Conservation (phyloP, 352 stramenopile species). For the Pythium sp. region DNA sequence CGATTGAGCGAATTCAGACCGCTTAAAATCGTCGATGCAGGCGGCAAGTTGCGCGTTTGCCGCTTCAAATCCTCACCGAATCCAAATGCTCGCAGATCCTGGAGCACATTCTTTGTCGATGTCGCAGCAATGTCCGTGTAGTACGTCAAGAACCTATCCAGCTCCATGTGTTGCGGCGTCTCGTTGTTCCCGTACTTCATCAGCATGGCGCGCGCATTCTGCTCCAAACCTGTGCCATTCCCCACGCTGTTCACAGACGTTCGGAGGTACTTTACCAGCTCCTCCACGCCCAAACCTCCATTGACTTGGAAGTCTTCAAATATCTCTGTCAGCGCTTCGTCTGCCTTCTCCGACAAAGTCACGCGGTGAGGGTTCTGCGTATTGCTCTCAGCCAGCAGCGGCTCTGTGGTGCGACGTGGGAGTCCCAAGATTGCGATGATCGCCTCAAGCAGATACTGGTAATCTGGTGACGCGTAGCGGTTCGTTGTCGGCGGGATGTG, state of each 20-base stretch:
- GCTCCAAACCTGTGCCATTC: slow-evolving; percentile 44
- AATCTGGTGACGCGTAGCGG: slow-evolving; percentile 78
- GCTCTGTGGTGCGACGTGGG: slow-evolving; percentile 55
- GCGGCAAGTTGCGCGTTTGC: slow-evolving; percentile 28
- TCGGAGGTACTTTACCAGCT: slow-evolving; percentile 68
- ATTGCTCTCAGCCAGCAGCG: slow-evolving; percentile 62
- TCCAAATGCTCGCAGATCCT: slow-evolving; percentile 75
- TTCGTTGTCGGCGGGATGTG: slow-evolving; percentile 34
- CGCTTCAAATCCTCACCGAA: slow-evolving; percentile 82
- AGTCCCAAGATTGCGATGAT: slow-evolving; percentile 84
- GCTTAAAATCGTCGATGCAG: slow-evolving; percentile 42
- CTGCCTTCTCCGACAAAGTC: slow-evolving; percentile 67
- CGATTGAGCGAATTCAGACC: slow-evolving; percentile 58
- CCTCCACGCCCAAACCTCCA: slow-evolving; percentile 45
- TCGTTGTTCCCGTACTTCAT: slow-evolving; percentile 66
- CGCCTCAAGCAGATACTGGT: slow-evolving; percentile 86
- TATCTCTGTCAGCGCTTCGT: slow-evolving; percentile 67
- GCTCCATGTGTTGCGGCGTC: slow-evolving; percentile 41
- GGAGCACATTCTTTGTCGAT: slow-evolving; percentile 74
- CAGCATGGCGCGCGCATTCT: slow-evolving; percentile 66
- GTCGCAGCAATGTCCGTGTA: slow-evolving; percentile 78
- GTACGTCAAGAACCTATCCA: slow-evolving; percentile 78
- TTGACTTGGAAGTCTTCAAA: slow-evolving; percentile 66
- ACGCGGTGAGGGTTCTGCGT: slow-evolving; percentile 70
- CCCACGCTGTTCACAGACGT: slow-evolving; percentile 62